Evolutionary conservation across 371 early-diverging fungal genomes (phyloP).

Genomic region (Mortierella sp.): DNA sequence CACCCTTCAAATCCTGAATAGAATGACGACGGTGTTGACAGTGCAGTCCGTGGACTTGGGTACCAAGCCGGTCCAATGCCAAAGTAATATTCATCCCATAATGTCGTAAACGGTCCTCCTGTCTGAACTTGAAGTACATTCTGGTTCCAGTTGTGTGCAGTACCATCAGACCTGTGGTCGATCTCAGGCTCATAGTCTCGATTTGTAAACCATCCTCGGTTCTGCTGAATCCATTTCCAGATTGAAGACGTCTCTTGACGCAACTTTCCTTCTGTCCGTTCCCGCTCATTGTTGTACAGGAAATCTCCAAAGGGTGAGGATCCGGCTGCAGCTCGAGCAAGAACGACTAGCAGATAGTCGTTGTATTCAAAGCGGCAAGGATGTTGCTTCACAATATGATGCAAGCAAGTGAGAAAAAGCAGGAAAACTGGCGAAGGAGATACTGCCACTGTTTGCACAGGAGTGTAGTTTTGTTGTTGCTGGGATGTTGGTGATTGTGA

Average conservation of each 20-base stretch:
- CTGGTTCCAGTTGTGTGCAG: conserved; percentile 13
- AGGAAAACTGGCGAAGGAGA: conserved; percentile 56
- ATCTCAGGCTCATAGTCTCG: conserved; percentile 13
- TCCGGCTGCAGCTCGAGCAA: conserved; percentile 51
- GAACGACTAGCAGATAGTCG: conserved; percentile 50
- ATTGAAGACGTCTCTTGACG: conserved; percentile 48
- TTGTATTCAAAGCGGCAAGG: conserved; percentile 56
- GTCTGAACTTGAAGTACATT: conserved; percentile 33
- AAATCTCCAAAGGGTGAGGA: conserved; percentile 56
- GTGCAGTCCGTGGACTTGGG: conserved; percentile 26
- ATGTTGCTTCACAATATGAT: conserved; percentile 53
- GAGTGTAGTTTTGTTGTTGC: conserved; percentile 2
- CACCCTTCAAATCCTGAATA: not conserved
- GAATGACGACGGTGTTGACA: conserved; percentile 5
- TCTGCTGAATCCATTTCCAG: conserved; percentile 52
- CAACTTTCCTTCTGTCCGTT: conserved; percentile 31
- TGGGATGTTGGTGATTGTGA: conserved; percentile 1
- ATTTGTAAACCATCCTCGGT: conserved; percentile 45
- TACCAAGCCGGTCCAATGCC: conserved; percentile 15
- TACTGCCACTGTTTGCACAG: conserved; percentile 9
- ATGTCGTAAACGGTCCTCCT: conserved; percentile 33
- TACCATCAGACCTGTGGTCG: not conserved
- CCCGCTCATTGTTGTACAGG: conserved; percentile 53
- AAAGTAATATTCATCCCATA: conserved; percentile 50
- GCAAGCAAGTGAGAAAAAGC: conserved; percentile 56